Evolutionary conservation across 2,329 filamentous ascomycete species (phyloP).

Genomic region (Blastomyces emzantsi): DNA sequence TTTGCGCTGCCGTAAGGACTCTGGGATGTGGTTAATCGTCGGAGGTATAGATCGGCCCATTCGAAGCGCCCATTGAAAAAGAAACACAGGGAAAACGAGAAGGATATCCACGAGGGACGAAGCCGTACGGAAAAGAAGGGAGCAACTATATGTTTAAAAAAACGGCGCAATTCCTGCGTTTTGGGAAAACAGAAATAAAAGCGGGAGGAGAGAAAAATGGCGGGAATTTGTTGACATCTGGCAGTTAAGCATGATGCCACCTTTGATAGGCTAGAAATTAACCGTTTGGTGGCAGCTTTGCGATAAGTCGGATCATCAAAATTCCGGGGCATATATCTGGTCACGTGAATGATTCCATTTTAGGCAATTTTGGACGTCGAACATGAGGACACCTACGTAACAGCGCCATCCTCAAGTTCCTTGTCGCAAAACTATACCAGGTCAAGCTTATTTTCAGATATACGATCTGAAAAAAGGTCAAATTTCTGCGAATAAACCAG

Average conservation of each 20-base stretch:
- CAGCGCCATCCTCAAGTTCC: neutral
- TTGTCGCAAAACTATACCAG: neutral
- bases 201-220: neutral
- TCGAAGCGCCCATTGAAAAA: neutral
- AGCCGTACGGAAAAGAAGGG: neutral
- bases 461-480: neutral
- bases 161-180: neutral
- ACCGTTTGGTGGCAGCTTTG: neutral
- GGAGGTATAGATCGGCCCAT: neutral
- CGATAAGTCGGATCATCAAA: neutral
- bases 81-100: neutral
- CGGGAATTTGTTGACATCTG: neutral
- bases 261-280: neutral
- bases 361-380: neutral
- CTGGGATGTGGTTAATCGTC: neutral
- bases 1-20: neutral
- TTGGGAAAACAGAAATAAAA: neutral
- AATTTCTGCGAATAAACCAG: neutral
- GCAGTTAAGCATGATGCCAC: neutral
- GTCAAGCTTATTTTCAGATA: neutral
- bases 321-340: neutral
- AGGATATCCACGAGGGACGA: neutral
- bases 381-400: too few relatives aligned
- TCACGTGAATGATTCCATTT: neutral
- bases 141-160: neutral